phyloP scores from a whole-genome alignment of 139 green algal species.

The Asterochloris erici region DNA sequence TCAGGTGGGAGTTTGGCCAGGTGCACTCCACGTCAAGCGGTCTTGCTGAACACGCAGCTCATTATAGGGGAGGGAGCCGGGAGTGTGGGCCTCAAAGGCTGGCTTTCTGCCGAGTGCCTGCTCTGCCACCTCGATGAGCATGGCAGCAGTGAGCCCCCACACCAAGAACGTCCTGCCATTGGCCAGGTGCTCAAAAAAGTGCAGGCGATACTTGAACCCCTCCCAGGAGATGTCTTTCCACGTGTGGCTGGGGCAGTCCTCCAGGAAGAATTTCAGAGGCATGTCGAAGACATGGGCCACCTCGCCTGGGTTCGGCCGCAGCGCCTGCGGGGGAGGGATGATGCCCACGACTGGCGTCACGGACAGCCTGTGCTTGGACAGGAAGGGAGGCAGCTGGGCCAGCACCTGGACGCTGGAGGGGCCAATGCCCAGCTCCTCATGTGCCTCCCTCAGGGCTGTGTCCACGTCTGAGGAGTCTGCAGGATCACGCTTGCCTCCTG shows the following conservation, averaged over 20 bases:
- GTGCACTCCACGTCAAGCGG: slow-evolving; percentile 14
- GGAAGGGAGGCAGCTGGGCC: slow-evolving; percentile 46
- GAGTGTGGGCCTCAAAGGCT: slow-evolving; percentile 35
- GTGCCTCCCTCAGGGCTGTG: slow-evolving; percentile 65
- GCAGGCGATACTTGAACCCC: slow-evolving; percentile 33
- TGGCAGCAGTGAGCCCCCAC: slow-evolving; percentile 65
- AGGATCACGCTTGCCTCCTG: slow-evolving; percentile 67
- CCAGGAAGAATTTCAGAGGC: slow-evolving; percentile 44
- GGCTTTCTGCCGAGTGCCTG: slow-evolving; percentile 26
- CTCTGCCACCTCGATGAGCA: slow-evolving; percentile 51
- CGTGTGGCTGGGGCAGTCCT: slow-evolving; percentile 21
- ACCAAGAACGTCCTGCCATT: slow-evolving; percentile 27
- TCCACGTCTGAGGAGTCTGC: slow-evolving; percentile 52
- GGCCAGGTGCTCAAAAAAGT: slow-evolving; percentile 28
- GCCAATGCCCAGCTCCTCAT: slow-evolving; percentile 60
- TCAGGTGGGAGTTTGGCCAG: neutral
- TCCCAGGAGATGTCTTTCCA: slow-evolving; percentile 39
- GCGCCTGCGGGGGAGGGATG: slow-evolving; percentile 6
- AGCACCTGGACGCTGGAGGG: slow-evolving; percentile 41
- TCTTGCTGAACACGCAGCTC: slow-evolving; percentile 17
- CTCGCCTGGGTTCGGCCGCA: slow-evolving; percentile 44
- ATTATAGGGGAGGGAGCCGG: slow-evolving; percentile 20
- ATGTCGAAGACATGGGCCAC: slow-evolving; percentile 58
- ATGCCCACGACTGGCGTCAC: slow-evolving; percentile 59
- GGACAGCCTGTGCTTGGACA: slow-evolving; percentile 62